Conservation (phyloP, 768 basidiomycete species). For the Termitomyces sp. region DNA sequence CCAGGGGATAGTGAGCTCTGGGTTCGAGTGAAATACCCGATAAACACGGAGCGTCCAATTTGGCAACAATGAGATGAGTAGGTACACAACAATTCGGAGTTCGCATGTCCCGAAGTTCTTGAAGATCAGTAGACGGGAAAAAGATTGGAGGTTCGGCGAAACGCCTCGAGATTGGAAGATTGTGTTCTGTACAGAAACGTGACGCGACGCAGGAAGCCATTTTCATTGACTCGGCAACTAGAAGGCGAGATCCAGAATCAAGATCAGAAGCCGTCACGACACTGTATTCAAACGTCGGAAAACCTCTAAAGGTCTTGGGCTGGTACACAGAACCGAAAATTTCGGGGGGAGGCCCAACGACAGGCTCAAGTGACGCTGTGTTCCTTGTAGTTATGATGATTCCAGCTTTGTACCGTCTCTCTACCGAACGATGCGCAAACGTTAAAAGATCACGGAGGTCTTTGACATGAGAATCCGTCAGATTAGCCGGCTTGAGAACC, state of each 20-base stretch:
- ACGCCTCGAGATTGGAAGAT: slow-evolving; percentile 63
- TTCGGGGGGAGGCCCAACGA: slow-evolving; percentile 20
- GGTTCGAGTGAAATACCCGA: slow-evolving; percentile 48
- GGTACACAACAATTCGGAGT: slow-evolving; percentile 39
- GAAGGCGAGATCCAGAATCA: slow-evolving; percentile 37
- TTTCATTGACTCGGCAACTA: slow-evolving; percentile 83
- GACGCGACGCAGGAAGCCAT: slow-evolving; percentile 73
- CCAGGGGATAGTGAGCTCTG: slow-evolving; percentile 61
- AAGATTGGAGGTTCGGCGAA: slow-evolving; percentile 25
- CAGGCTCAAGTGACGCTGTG: slow-evolving; percentile 20
- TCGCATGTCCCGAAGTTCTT: slow-evolving; percentile 44
- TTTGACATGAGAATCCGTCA: slow-evolving; percentile 17
- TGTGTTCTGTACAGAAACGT: slow-evolving; percentile 53
- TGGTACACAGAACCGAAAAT: slow-evolving; percentile 25
- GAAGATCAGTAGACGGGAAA: slow-evolving; percentile 25
- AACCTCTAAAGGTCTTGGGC: slow-evolving; percentile 38
- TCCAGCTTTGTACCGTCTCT: slow-evolving; percentile 15
- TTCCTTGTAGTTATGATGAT: slow-evolving; percentile 19
- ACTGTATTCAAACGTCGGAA: slow-evolving; percentile 43
- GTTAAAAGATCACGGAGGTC: slow-evolving; percentile 25
- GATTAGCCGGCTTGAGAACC: neutral
- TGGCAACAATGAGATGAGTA: slow-evolving; percentile 25
- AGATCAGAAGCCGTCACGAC: slow-evolving; percentile 23
- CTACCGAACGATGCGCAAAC: slow-evolving; percentile 11
- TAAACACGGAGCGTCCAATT: slow-evolving; percentile 25